Base-by-base conservation (phyloP, 1,284 basidiomycete genomes). In the Hypsizygus ulmarius region DNA sequence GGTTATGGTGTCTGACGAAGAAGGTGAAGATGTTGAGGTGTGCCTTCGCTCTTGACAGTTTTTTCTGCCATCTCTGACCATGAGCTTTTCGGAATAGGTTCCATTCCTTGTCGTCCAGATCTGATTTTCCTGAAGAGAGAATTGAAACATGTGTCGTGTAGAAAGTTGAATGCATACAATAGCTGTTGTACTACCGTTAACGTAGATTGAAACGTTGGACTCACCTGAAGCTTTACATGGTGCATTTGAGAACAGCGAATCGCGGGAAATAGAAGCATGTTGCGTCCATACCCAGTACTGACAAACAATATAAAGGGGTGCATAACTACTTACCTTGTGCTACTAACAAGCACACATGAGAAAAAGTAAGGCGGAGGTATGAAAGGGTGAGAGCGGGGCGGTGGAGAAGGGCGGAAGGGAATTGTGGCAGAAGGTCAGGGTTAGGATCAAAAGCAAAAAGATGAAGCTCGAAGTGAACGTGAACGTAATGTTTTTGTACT, bases 1-100 rank as follows among this genome's bases (percentile, higher is more conserved):
- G 72, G 84, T 97, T 47, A 97, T 99, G 93, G 88, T 88, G 29
- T 84, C 82, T 52, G 93, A 97, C 62, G 89, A 90, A 62, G 81
- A 90, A 25, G 93, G 82, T 45, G 96, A 98, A 68, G 88, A 92
- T 58, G 87, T 92, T 12, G 89, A 92, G 73, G 87, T 86, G 60
- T 49, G 65, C 18, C 36, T 5, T 45, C 25, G 21, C 8, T 7
- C 46, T 15, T 16, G 27, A 9, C 39, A 43, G n/a, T n/a, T n/a
- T n/a, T n/a, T n/a, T n/a, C n/a, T 30, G 33, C 7, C 30, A 16
- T 19, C 42, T 14, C 15, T 30, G 19, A 41, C 19, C 11, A 48
- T 52, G 8, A 45, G 25, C 8, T 39, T 39, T 37, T 46, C 6
- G 39, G n/a, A 9, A 0, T 44, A 86, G 83, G 82, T 88, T 27